These are phyloP conservation scores for Cladophialophora immunda DNA, from an alignment of 2,329 filamentous ascomycete species.

Conservation along the genomic window DNA sequence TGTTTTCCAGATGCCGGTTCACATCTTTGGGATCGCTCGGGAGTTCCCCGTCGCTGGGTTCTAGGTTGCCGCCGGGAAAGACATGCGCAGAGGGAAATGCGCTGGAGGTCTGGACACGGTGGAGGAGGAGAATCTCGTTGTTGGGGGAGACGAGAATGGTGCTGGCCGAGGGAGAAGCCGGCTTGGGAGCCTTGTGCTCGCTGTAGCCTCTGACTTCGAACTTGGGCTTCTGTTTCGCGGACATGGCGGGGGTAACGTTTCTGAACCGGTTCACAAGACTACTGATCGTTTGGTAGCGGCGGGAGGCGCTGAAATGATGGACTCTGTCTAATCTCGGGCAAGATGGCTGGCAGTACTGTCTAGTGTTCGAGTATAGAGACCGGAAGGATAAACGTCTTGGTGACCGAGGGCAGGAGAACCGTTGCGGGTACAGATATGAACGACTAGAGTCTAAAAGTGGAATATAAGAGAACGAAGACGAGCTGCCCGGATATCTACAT, in stretches of 20 bases:
- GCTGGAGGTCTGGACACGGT: constrained; percentile 80
- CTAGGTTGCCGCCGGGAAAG: constrained; percentile 87
- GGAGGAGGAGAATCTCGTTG: constrained; percentile 88
- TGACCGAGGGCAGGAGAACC: neutral
- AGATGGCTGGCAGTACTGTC: neutral
- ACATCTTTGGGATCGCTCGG: constrained; percentile 54
- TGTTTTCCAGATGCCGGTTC: constrained; percentile 73
- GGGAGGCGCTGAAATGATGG: neutral
- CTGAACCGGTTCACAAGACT: neutral
- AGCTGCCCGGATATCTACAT: neutral
- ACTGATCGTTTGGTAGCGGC: neutral
- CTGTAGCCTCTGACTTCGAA: constrained; percentile 64
- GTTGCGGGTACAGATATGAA: neutral
- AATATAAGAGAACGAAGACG: neutral
- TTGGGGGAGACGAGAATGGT: constrained; percentile 84
- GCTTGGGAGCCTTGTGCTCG: constrained; percentile 34
- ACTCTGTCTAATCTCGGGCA: neutral
- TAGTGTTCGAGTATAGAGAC: neutral
- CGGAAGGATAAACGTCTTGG: neutral
- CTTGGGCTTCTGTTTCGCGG: constrained; percentile 45
- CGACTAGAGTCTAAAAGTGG: neutral
- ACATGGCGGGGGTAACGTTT: constrained; percentile 39
- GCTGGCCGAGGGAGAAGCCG: constrained; percentile 55
- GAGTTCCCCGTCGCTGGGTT: constrained; percentile 75
- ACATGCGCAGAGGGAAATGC: constrained; percentile 93